These are phyloP conservation scores for Populus hybrid DNA, from an alignment of 441 rosid genomes.

Conservation along the genomic window DNA sequence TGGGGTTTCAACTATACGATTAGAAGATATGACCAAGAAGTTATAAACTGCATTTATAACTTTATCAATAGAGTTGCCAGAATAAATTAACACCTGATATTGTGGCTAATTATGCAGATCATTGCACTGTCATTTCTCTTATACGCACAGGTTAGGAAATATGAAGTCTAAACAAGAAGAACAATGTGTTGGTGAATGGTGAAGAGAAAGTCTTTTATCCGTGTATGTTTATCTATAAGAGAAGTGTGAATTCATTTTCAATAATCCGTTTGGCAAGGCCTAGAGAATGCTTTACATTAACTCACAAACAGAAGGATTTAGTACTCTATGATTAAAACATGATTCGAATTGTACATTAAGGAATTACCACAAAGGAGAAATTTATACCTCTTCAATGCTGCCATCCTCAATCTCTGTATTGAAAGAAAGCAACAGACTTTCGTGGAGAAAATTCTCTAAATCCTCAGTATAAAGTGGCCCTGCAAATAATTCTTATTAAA, in stretches of 20 bases:
- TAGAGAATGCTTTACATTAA: too few species aligned
- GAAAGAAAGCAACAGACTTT: constrained; percentile 64
- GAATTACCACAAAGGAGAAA: not conserved
- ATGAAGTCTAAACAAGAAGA: not conserved
- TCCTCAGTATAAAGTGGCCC: constrained; percentile 51
- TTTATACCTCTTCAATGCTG: constrained; percentile 67
- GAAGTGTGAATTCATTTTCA: not conserved
- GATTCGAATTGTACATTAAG: not conserved
- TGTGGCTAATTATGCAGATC: not conserved
- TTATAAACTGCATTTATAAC: not conserved
- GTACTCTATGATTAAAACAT: too few species aligned
- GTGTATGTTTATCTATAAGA: not conserved
- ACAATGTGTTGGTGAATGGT: not conserved
- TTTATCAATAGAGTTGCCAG: not conserved
- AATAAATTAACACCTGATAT: not conserved
- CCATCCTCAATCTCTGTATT: constrained; percentile 86
- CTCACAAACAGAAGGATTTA: not conserved
- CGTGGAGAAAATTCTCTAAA: constrained; percentile 66
- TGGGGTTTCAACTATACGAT: not conserved
- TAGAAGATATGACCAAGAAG: constrained; percentile 4
- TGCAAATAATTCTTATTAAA: constrained; percentile 14
- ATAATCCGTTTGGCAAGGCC: too few species aligned
- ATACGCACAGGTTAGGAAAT: not conserved
- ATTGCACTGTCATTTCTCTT: not conserved
- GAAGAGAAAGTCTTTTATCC: not conserved